Evolutionary conservation across 2,329 filamentous ascomycete species (phyloP), one percentile per base, ranked within the genome.

Genomic region (Lachnellula subtilissima): DNA sequence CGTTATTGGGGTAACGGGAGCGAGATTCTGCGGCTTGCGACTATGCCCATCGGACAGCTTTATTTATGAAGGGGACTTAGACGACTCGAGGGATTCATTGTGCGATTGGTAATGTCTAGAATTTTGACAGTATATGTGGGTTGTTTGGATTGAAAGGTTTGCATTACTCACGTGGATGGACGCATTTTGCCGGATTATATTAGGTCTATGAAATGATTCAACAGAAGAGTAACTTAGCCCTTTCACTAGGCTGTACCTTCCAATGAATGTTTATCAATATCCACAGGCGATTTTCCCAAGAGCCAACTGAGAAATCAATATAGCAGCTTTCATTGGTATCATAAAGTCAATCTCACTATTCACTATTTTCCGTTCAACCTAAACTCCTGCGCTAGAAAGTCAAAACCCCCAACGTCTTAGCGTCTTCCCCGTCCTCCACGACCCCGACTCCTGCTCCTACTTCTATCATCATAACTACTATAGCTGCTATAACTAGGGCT

Each of bases 401-500:
- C 51, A 57, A 51, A 56, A 37, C 36, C 46, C n/a, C 55, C 49
- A 32, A 45, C n/a, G 15, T n/a, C 25, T 57, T 53, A 69, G 49
- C 64, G 62, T 58, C 68, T 65, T 45, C 63, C 62, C 46, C 67
- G 61, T 28, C 61, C 58, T 57, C 63, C 58, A 48, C 61, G 58
- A 45, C 68, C 66, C 52, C 73, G 67, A 42, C 68, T 67, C 36
- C 67, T 59, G 56, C 70, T 71, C 45, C 70, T 67, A 58, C 74
- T 78, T 53, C 73, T 66, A 52, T 76, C 78, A 61, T 77, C 77
- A 65, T 78, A 76, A 64, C 79, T 82, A 65, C 78, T 80, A 63
- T 84, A 84, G 61, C 82, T 84, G 64, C 78, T 82, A 64, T 85
- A 85, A 64, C 83, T 86, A 4, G 80, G 80, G 63, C 82, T 84